Base-by-base conservation (phyloP, 495 filamentous ascomycete genomes). In the Lasiosphaeria hispida region DNA sequence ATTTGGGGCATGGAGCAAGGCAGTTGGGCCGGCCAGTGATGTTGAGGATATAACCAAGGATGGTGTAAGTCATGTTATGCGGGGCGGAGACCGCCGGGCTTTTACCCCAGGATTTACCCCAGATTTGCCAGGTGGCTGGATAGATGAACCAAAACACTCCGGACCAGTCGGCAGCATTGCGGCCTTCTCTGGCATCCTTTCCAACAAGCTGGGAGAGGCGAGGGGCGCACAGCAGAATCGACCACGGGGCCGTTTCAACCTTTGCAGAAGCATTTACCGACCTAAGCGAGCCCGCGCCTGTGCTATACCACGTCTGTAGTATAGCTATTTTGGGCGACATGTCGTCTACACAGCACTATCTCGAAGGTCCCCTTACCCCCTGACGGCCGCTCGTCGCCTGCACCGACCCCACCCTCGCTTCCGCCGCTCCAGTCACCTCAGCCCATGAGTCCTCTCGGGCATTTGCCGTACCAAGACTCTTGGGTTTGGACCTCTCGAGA, bases 161-260 rank as follows among this genome's bases (percentile, higher is more conserved):
- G 62, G 64, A 63, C 67, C 67, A 69, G 64, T 69, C 67, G 67
- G 67, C 67, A 69, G 64, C 64, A 37, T 65, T 58, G 67, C 59
- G 38, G 47, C 41, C 41, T 14, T 18, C 58, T 53, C 18, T 17
- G 48, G 9, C 9, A 9, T 23, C n/a, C 34, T n/a, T 53, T 51
- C 67, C 67, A 47, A 48, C 58, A 51, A 53, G 60, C 62, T 69
- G 67, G 67, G 51, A 59, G 18, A 38, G 13, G 14, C n/a, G 13
- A 35, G 17, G 19, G 35, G 17, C 53, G 39, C 10, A n/a, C 41
- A 23, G n/a, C 23, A 30, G 23, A 30, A 30, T 30, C 23, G 23
- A 30, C 23, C 49, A 52, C 49, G 49, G 49, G 49, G 36, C 40
- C 49, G 49, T 52, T 52, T 52, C 49, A 52, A 10, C 49, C 15